These are phyloP conservation scores for Guillardia theta DNA, from an alignment of 78 protist genomes.

Conservation along the genomic window DNA sequence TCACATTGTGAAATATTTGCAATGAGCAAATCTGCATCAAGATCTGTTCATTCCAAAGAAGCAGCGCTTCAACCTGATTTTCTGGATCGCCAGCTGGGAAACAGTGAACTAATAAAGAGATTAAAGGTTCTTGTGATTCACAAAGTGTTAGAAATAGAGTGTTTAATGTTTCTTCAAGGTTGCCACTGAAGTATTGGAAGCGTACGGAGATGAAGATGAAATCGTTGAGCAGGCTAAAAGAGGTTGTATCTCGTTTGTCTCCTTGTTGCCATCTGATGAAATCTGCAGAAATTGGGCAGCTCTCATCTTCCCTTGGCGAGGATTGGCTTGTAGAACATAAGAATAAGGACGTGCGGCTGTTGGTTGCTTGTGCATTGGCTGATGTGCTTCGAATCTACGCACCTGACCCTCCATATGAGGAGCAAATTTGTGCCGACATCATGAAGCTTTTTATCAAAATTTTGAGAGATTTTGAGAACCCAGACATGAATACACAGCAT, in stretches of 20 bases:
- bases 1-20: too few species aligned
- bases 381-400: neutral
- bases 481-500: neutral
- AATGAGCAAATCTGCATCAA: too few species aligned
- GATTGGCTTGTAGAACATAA: neutral
- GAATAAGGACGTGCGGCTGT: slow-evolving; percentile 14
- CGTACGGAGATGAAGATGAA: neutral
- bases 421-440: neutral
- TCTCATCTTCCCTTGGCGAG: neutral
- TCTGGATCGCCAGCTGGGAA: neutral
- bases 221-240: neutral
- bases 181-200: neutral
- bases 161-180: neutral
- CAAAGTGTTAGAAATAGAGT: neutral
- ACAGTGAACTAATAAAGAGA: neutral
- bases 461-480: neutral
- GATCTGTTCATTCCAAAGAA: too few species aligned
- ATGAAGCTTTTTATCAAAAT: neutral
- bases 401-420: neutral
- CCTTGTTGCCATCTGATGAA: neutral
- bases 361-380: slow-evolving; percentile 17
- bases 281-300: neutral
- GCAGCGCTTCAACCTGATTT: neutral
- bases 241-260: neutral
- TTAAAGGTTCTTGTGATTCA: neutral